Percentiles rank a stretch among this genome's conserved stretches.
Conservation (phyloP, 1,139 yeast genomes). For the Scheffersomyces quercinus region DNA sequence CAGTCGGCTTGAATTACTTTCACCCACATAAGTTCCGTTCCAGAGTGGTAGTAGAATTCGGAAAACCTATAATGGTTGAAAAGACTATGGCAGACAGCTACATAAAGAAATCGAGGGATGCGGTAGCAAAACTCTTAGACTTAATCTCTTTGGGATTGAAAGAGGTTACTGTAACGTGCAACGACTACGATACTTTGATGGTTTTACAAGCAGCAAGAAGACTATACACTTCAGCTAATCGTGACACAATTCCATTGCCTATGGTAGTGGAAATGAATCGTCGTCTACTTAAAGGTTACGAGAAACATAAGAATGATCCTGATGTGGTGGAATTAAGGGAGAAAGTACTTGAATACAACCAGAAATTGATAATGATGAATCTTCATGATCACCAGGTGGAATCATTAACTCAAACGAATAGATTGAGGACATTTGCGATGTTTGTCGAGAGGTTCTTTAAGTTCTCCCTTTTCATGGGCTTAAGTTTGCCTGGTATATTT, state of each 20-base stretch:
- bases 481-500: slow-evolving; percentile 83
- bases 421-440: slow-evolving; percentile 44
- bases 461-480: slow-evolving; percentile 52
- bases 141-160: slow-evolving; percentile 73
- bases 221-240: slow-evolving; percentile 48
- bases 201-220: slow-evolving; percentile 93
- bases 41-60: slow-evolving; percentile 92
- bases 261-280: slow-evolving; percentile 88
- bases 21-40: slow-evolving; percentile 94
- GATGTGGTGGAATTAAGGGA: slow-evolving; percentile 59
- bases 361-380: slow-evolving; percentile 63
- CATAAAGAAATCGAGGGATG: slow-evolving; percentile 17
- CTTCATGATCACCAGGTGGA: slow-evolving; percentile 92
- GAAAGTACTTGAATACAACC: slow-evolving; percentile 69
- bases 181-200: slow-evolving; percentile 90
- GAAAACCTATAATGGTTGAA: slow-evolving; percentile 78
- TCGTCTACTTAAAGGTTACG: slow-evolving; percentile 77
- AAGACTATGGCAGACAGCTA: slow-evolving; percentile 32
- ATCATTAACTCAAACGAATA: slow-evolving; percentile 49
- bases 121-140: slow-evolving; percentile 55
- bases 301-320: slow-evolving; percentile 71
- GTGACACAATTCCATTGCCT: slow-evolving; percentile 56
- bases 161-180: slow-evolving; percentile 89
- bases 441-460: slow-evolving; percentile 57
- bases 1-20: slow-evolving; percentile 96